phyloP scores from a whole-genome alignment of 2,329 filamentous ascomycete species.

The Colletotrichum acutatum region DNA sequence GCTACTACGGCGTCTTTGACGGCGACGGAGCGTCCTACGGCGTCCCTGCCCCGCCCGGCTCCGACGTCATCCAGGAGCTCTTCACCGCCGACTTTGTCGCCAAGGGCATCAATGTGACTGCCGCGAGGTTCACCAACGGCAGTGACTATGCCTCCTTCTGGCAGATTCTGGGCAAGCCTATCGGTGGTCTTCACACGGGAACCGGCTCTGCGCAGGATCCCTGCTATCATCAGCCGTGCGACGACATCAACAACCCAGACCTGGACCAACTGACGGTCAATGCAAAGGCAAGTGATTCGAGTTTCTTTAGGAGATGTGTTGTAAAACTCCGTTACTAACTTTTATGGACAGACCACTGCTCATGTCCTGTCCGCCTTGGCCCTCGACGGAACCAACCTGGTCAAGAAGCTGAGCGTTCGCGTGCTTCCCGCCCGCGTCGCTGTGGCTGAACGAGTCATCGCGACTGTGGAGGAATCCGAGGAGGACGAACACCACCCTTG shows the following conservation, averaged over 20 bases:
- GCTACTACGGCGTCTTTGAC: conserved; percentile 49
- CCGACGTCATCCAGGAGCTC: conserved; percentile 46
- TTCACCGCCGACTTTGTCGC: conserved; percentile 45
- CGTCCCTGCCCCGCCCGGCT: conserved; percentile 47
- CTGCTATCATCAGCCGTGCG: conserved; percentile 50
- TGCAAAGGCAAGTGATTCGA: conserved; percentile 37
- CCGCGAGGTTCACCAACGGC: conserved; percentile 52
- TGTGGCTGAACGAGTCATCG: not conserved
- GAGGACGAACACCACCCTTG: conserved; percentile 11
- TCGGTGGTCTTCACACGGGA: conserved; percentile 69
- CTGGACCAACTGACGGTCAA: conserved; percentile 48
- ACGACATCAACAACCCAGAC: conserved; percentile 51
- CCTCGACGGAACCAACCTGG: conserved; percentile 36
- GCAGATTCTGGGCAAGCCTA: conserved; percentile 61
- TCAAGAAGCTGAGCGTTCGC: not conserved
- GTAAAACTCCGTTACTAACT: not conserved
- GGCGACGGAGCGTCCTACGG: conserved; percentile 49
- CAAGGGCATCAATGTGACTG: conserved; percentile 45
- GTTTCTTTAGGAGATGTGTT: too few species aligned
- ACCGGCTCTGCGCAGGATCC: conserved; percentile 59
- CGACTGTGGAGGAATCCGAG: not conserved
- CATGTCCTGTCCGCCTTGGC: conserved; percentile 29
- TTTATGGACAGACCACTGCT: not conserved
- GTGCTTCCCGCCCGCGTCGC: not conserved
- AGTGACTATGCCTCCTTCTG: conserved; percentile 72